Base-by-base conservation (phyloP, 2,329 filamentous ascomycete genomes). In the Stagonosporopsis cucurbitacearum region DNA sequence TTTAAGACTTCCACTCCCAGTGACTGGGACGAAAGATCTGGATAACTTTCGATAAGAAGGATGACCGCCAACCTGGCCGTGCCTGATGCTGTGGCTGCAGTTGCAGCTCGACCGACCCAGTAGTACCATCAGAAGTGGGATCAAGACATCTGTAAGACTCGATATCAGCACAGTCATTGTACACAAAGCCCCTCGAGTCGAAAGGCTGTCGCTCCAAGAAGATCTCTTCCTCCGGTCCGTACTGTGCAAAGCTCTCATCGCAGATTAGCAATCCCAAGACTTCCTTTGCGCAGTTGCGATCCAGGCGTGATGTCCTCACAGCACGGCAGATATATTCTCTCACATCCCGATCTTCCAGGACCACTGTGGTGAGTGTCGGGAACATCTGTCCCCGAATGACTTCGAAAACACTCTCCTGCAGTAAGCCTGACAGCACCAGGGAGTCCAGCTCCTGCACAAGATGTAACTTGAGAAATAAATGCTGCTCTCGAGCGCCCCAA, bases 151-250 rank as follows among this genome's bases (percentile, higher is more conserved):
- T 32, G 12, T 39, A 54, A 20, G 13, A 11, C 1, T n/a, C 39
- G 11, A 41, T 28, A 33, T 49, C 11, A 19, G 26, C 36, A 36
- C 52, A n/a, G 9, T 28, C 17, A 7, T n/a, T 28, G 23, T 50
- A 55, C 28, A 37, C 41, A 20, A 35, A 50, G 4, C 22, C 22
- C 17, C 30, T 6, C 8, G 35, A 3, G 6, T 46, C 28, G 17
- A 50, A 42, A 2, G 35, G 20, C n/a, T 36, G 39, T 4, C 45
- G 46, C 5, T 50, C 35, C n/a, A 42, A 45, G 40, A 45, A 55
- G 2, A 23, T 6, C 15, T 45, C 40, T 19, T 55, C 52, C 4
- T 55, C 46, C 1, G 36, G 22, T 20, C n/a, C n/a, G 25, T 9
- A 26, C 25, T 9, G 5, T 26, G 25, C 25, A 26, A 39, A 50